These are phyloP conservation scores for Vitis cinerea DNA, from an alignment of 164 flowering plant species.

Conservation along the genomic window DNA sequence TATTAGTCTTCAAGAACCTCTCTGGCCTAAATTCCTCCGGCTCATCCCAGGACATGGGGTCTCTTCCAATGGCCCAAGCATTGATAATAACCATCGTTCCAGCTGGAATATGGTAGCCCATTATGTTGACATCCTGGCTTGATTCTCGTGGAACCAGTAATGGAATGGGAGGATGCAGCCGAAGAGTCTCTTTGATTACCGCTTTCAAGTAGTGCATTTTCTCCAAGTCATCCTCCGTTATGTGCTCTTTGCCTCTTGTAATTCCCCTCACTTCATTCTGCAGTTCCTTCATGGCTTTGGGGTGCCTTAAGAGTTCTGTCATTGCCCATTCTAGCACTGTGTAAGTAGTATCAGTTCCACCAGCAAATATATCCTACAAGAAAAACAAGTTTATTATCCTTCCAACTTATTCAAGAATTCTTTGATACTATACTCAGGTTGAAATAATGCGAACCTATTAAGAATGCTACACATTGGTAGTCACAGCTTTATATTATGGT, in stretches of 20 bases:
- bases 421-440: neutral
- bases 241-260: neutral
- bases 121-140: slow-evolving; percentile 6
- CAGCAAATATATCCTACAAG: slow-evolving; percentile 27
- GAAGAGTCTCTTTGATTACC: slow-evolving; percentile 31
- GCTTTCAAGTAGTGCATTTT: slow-evolving; percentile 27
- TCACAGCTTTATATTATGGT: no score
- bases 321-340: slow-evolving; percentile 31
- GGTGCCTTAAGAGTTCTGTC: slow-evolving; percentile 30
- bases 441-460: no score
- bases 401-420: neutral
- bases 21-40: slow-evolving; percentile 13
- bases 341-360: slow-evolving; percentile 26
- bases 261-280: slow-evolving; percentile 19
- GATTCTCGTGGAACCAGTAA: slow-evolving; percentile 24
- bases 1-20: slow-evolving; percentile 3
- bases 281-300: slow-evolving; percentile 13
- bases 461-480: no score
- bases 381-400: no score
- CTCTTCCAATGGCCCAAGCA: slow-evolving; percentile 19
- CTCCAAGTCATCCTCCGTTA: slow-evolving; percentile 23
- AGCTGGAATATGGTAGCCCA: slow-evolving; percentile 25
- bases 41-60: slow-evolving; percentile 7
- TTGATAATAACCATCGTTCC: slow-evolving; percentile 2
- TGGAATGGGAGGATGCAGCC: slow-evolving; percentile 33